Evolutionary conservation across 768 basidiomycete genomes (phyloP), one percentile per base, ranked within the genome.

Genomic region (Bullera alba): DNA sequence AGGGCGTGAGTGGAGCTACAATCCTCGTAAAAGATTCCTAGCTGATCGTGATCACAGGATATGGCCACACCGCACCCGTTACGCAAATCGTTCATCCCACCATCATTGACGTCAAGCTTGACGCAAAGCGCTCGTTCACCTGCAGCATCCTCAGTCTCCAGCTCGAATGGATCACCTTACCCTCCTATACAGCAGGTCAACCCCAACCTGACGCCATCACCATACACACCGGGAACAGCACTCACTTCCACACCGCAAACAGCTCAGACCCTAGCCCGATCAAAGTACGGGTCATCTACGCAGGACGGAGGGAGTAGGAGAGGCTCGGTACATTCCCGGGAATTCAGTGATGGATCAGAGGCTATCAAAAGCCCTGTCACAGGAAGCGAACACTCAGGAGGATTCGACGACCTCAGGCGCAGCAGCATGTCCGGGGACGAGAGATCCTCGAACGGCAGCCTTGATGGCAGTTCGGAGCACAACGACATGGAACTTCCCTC

Each of bases 211-310:
- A 53, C 55, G 1, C 48, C 60, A 7, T 57, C 55, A 3, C 54
- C 60, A 2, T 58, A 52, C 27, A 50, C 54, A 4, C 41, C 60
- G 0, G 42, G 41, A 6, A 46, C 46, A 16, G 60, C 60, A 28
- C 39, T 49, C 14, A 68, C 65, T 1, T 68, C 65, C 2, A 68
- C 65, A 0, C 65, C 65, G 2, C 45, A 53, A 23, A 53, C 64
- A 1, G 26, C 17, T 4, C 48, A 46, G 17, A 17, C 19, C 10
- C 42, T 22, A 6, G 45, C 27, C 55, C n/a, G n/a, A n/a, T n/a
- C n/a, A n/a, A n/a, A n/a, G n/a, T n/a, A n/a, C n/a, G n/a, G n/a
- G n/a, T n/a, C n/a, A n/a, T n/a, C n/a, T n/a, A n/a, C n/a, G n/a
- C n/a, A n/a, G n/a, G n/a, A n/a, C n/a, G n/a, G n/a, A n/a, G n/a